phyloP scores from a whole-genome alignment of 306 rosid species.

The Ormosia emarginata region DNA sequence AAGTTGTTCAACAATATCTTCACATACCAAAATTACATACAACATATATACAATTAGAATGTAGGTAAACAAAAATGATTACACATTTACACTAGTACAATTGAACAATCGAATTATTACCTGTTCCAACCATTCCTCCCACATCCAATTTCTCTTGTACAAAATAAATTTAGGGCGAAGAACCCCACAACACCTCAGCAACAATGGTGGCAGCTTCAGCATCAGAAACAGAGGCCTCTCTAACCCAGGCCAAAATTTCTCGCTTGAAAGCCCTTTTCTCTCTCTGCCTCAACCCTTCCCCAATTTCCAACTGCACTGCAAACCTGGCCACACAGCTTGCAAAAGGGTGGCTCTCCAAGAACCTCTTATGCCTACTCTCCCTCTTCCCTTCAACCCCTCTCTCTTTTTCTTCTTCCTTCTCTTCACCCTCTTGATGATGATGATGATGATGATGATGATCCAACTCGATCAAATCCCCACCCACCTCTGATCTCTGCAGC shows the following conservation, averaged over 20 bases:
- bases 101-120: neutral
- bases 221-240: slow-evolving; percentile 60
- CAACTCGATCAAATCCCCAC: slow-evolving; percentile 52
- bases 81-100: neutral
- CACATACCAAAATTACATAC: neutral
- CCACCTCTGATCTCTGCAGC: slow-evolving; percentile 67
- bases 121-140: neutral
- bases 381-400: slow-evolving; percentile 25
- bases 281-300: slow-evolving; percentile 87
- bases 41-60: neutral
- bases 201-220: slow-evolving; percentile 82
- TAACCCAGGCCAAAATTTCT: slow-evolving; percentile 56
- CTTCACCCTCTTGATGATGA: neutral
- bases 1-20: neutral
- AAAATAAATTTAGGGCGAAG: slow-evolving; percentile 40
- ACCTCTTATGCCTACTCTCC: slow-evolving; percentile 27
- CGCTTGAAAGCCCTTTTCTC: slow-evolving; percentile 81
- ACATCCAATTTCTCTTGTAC: neutral
- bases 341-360: slow-evolving; percentile 54
- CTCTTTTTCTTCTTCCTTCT: slow-evolving; percentile 21
- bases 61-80: neutral
- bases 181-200: slow-evolving; percentile 91
- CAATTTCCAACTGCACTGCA: slow-evolving; percentile 83
- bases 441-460: neutral
- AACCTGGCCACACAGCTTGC: slow-evolving; percentile 82